Conservation (phyloP, 768 basidiomycete genomes). For the Butyriboletus loyo region DNA sequence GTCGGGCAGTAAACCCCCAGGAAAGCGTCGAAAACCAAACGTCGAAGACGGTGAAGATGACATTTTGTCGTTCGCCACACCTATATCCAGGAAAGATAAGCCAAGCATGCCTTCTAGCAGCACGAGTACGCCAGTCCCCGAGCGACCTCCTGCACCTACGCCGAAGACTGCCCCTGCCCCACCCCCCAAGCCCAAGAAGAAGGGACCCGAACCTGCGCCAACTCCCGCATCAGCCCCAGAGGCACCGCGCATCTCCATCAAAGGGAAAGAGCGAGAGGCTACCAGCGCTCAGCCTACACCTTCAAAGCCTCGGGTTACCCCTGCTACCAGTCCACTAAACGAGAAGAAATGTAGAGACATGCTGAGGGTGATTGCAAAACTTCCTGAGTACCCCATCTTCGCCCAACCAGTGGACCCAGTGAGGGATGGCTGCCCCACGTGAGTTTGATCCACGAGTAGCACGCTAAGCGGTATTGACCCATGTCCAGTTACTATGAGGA, state of each 20-base stretch:
- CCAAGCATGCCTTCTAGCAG: conserved; percentile 33
- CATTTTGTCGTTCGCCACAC: conserved; percentile 57
- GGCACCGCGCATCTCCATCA: conserved; percentile 44
- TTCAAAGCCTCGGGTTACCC: conserved; percentile 38
- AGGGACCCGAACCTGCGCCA: conserved; percentile 29
- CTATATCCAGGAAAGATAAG: conserved; percentile 53
- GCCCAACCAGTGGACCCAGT: conserved; percentile 79
- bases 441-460: conserved; percentile 31
- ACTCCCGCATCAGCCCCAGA: conserved; percentile 18
- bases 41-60: conserved; percentile 54
- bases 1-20: conserved; percentile 36
- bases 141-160: conserved; percentile 26
- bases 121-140: conserved; percentile 41
- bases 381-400: conserved; percentile 74
- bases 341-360: conserved; percentile 82
- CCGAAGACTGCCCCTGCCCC: conserved; percentile 25
- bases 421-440: conserved; percentile 88
- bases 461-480: not conserved
- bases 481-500: conserved; percentile 80
- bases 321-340: conserved; percentile 55
- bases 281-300: conserved; percentile 32
- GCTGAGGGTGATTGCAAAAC: conserved; percentile 53
- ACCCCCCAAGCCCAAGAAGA: conserved; percentile 43
- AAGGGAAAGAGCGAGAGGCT: conserved; percentile 75
- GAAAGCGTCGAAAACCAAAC: conserved; percentile 57